Base-by-base conservation (phyloP, 2,329 filamentous ascomycete genomes). In the Cladosporium halotolerans region DNA sequence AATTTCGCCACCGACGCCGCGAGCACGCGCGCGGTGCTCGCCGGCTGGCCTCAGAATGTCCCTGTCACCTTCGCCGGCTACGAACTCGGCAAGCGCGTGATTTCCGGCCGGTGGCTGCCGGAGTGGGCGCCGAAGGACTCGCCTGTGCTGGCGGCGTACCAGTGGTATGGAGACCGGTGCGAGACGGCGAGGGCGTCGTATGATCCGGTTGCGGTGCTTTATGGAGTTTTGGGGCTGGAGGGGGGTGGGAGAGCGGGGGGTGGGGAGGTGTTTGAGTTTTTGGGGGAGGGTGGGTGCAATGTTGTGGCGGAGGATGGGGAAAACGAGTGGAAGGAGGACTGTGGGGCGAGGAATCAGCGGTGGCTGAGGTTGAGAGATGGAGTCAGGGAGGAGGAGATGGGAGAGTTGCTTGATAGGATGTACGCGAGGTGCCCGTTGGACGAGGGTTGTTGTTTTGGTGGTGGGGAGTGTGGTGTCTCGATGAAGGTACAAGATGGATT, bases 1-100 rank as follows among this genome's bases (percentile, higher is more conserved):
- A 80, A 81, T 60, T 79, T 80, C 57, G 74, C 63, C 31, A 72
- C 73, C 19, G 69, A 76, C 53, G 63, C 73, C 0, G 53, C 54
- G 0, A 60, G 62, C 3, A 68, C 76, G 0, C 68, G 69, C 2
- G 71, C 74, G 43, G 76, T 79, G 3, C 58, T 80, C 9, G 72
- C 74, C 57, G 69, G 62, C 33, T 80, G 76, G 75, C 63, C 67
- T 3, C 65, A 68, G 0, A 62, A 58, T 4, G 55, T 75, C 9
- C 55, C 60, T 4, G 54, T 58, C n/a, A 72, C 72, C 0, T 79
- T 72, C 57, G 67, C 70, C 2, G 77, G 77, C 9, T 60, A 56
- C 10, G 75, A 79, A 53, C 62, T 79, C 1, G 75, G 77, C n/a
- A 58, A 59, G 2, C 43, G 63, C 10, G 72, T 79, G 14, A 55